Evolutionary conservation across 495 filamentous ascomycete genomes (phyloP).

Genomic region (Parmelia sp.): DNA sequence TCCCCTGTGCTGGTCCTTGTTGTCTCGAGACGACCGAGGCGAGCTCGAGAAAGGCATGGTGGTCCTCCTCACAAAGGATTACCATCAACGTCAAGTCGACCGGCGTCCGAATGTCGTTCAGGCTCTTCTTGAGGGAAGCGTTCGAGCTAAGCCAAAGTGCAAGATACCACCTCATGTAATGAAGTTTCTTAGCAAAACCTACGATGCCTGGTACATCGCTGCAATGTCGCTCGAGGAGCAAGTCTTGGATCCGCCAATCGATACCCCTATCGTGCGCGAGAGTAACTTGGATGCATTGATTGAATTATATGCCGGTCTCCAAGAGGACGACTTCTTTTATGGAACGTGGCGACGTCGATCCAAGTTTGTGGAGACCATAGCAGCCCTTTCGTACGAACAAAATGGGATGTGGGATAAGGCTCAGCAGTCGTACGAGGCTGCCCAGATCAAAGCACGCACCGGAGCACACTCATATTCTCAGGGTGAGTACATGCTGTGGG

Average conservation of each 20-base stretch:
- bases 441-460: constrained; percentile 92
- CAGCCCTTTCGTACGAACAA: constrained; percentile 94
- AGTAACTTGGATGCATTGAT: constrained; percentile 92
- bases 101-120: constrained; percentile 92
- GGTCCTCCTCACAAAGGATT: constrained; percentile 82
- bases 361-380: constrained; percentile 93
- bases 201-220: constrained; percentile 93
- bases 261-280: constrained; percentile 75
- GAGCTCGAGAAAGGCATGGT: constrained; percentile 89
- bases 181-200: constrained; percentile 85
- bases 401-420: constrained; percentile 99
- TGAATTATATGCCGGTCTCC: constrained; percentile 78
- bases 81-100: constrained; percentile 87
- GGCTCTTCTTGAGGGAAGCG: constrained; percentile 77
- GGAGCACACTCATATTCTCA: constrained; percentile 91
- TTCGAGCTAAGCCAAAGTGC: constrained; percentile 72
- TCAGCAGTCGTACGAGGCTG: constrained; percentile 89
- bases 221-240: constrained; percentile 76
- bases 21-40: constrained; percentile 78
- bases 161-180: constrained; percentile 92
- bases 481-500: constrained; percentile 97
- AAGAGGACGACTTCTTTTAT: constrained; percentile 96
- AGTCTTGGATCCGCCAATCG: constrained; percentile 73
- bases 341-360: constrained; percentile 94
- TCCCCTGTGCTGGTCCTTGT: constrained; percentile 85